Conservation (phyloP, 2,329 filamentous ascomycete species). For the Chaetomium globosum region DNA sequence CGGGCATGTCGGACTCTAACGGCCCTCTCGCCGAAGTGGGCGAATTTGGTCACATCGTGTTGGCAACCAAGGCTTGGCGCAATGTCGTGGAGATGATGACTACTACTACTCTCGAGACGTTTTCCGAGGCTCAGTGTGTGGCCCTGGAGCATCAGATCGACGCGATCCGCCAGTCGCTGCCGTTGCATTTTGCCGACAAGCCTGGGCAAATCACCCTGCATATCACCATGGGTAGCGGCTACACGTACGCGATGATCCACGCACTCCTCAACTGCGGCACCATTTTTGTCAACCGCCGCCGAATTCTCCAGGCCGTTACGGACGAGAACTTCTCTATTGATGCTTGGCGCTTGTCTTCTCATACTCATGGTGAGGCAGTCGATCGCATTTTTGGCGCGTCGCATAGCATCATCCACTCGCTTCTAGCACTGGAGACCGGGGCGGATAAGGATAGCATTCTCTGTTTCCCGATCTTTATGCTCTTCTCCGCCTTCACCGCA, state of each 20-base stretch:
- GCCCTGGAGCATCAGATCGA: conserved; percentile 59
- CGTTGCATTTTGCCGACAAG: conserved; percentile 64
- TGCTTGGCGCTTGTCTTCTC: conserved; percentile 54
- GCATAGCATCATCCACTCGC: conserved; percentile 60
- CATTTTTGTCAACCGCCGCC: conserved; percentile 63
- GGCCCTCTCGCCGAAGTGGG: conserved; percentile 56
- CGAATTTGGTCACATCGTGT: conserved; percentile 64
- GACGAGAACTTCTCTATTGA: conserved; percentile 56
- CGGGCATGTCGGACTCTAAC: conserved; percentile 44
- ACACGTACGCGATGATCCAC: conserved; percentile 65
- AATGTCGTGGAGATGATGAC: conserved; percentile 65
- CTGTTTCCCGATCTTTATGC: conserved; percentile 66
- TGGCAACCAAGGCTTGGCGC: conserved; percentile 63
- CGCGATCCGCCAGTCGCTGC: conserved; percentile 55
- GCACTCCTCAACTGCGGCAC: conserved; percentile 63
- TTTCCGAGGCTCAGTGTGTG: conserved; percentile 57
- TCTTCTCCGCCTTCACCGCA: conserved; percentile 64
- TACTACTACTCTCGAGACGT: conserved; percentile 54
- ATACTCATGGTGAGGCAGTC: conserved; percentile 55
- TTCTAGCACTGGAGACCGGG: conserved; percentile 58
- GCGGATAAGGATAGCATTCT: conserved; percentile 60
- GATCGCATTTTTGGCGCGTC: conserved; percentile 62
- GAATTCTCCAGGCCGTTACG: conserved; percentile 60
- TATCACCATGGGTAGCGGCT: conserved; percentile 66
- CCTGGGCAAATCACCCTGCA: conserved; percentile 63